Percentiles rank a stretch among this genome's conserved stretches.
Conservation (phyloP, 2,329 filamentous ascomycete species). For the Cladophialophora exuberans region DNA sequence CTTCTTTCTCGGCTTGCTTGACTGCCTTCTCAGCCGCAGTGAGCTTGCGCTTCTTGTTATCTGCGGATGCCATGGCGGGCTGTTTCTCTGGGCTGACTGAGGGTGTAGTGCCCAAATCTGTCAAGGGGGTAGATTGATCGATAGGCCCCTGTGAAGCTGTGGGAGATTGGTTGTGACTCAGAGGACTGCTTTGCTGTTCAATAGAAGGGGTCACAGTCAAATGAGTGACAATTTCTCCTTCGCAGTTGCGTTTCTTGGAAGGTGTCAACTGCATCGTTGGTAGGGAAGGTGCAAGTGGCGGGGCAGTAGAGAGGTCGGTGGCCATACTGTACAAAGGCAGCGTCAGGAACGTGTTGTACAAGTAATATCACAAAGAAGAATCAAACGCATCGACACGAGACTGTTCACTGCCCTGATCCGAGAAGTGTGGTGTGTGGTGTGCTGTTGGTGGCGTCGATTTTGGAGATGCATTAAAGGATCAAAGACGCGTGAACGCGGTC, state of each 20-base stretch:
- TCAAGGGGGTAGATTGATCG: slow-evolving; percentile 23
- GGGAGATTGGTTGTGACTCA: slow-evolving; percentile 9
- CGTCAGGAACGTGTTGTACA: neutral
- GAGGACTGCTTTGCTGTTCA: slow-evolving; percentile 14
- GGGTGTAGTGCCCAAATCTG: slow-evolving; percentile 26
- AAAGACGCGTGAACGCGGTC: slow-evolving; percentile 1
- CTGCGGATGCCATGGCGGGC: slow-evolving; percentile 11
- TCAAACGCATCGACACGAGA: neutral
- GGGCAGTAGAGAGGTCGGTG: neutral
- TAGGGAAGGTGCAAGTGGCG: slow-evolving; percentile 14
- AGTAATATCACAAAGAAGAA: neutral
- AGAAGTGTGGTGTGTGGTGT: neutral
- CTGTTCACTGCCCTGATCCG: neutral
- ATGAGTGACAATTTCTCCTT: slow-evolving; percentile 18
- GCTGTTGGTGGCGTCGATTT: neutral
- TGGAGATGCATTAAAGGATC: neutral
- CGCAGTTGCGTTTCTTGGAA: slow-evolving; percentile 27
- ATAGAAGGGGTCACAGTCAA: slow-evolving; percentile 3
- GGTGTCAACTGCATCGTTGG: slow-evolving; percentile 20
- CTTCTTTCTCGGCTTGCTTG: slow-evolving; percentile 35
- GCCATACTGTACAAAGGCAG: slow-evolving; percentile 9
- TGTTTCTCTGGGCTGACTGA: slow-evolving; percentile 13
- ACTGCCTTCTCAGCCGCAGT: slow-evolving; percentile 34
- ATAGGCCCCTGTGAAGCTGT: slow-evolving; percentile 19
- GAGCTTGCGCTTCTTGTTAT: slow-evolving; percentile 36